These are phyloP conservation scores for Botrytis cinerea DNA, from an alignment of 2,329 filamentous ascomycete genomes.

Conservation along the genomic window DNA sequence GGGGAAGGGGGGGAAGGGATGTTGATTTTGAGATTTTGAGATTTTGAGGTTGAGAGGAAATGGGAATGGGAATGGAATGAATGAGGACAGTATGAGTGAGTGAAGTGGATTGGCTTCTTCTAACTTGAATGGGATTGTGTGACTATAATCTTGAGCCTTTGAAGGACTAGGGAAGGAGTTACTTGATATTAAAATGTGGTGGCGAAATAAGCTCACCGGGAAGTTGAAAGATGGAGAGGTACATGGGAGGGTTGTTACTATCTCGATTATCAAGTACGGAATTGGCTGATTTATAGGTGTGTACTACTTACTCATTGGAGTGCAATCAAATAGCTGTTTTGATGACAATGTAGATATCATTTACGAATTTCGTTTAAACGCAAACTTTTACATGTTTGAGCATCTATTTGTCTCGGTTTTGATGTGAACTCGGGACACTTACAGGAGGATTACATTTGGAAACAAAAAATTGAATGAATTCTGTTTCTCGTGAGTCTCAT, in stretches of 20 bases:
- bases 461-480: background rate
- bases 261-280: background rate
- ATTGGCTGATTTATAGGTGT: background rate
- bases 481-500: background rate
- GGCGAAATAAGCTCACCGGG: background rate
- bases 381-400: background rate
- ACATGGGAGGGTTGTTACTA: background rate
- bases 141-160: background rate
- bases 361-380: accelerated
- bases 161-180: background rate
- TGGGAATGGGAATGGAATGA: no score
- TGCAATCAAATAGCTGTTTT: background rate
- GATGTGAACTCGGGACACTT: accelerated
- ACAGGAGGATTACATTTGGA: accelerated
- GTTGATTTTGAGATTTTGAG: background rate
- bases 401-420: accelerated
- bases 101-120: background rate
- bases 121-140: background rate
- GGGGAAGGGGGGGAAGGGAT: no score
- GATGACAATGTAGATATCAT: background rate
- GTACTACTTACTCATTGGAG: background rate
- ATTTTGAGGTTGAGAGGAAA: no score
- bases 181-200: background rate
- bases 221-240: background rate
- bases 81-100: no score